Evolutionary conservation across 805 yeast species (phyloP).

Genomic region (Yamadazyma endophytica): DNA sequence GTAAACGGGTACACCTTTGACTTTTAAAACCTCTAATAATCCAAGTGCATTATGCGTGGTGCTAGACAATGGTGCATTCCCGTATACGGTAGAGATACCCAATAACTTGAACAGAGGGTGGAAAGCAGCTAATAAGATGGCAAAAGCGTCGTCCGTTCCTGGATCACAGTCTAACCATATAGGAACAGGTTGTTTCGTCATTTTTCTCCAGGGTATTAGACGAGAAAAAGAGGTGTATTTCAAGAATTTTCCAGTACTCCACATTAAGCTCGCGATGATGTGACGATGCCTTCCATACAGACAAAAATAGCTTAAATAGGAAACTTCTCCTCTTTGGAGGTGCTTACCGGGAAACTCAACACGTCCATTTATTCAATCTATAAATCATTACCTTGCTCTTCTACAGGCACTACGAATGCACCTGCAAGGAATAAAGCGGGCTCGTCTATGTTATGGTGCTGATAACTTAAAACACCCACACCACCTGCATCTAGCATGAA

Average conservation of each 20-base stretch:
- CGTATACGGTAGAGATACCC: constrained; percentile 76
- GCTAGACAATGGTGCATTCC: constrained; percentile 58
- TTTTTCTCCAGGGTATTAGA: too few relatives aligned
- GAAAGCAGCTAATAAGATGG: constrained; percentile 58
- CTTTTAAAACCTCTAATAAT: constrained; percentile 55
- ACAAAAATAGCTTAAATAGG: too few relatives aligned
- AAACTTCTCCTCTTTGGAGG: not conserved
- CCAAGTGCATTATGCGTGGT: constrained; percentile 71
- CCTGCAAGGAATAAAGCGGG: constrained; percentile 86
- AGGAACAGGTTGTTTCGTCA: constrained; percentile 39
- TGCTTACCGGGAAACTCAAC: not conserved
- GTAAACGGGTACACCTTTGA: constrained; percentile 56
- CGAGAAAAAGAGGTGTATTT: not conserved
- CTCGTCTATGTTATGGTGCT: constrained; percentile 77
- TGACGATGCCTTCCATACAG: not conserved
- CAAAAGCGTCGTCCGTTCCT: constrained; percentile 85
- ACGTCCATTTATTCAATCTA: constrained; percentile 2
- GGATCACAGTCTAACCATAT: constrained; percentile 92
- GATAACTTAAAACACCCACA: constrained; percentile 86
- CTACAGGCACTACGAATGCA: constrained; percentile 71
- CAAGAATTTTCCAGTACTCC: too few relatives aligned
- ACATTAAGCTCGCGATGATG: not conserved
- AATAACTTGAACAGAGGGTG: constrained; percentile 55
- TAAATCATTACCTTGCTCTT: constrained; percentile 39
- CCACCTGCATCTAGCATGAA: constrained; percentile 93